A percentile compares a stretch with the other conserved stretches of the same genome.
Conservation (phyloP, 805 yeast species). For the Clavispora fructus region DNA sequence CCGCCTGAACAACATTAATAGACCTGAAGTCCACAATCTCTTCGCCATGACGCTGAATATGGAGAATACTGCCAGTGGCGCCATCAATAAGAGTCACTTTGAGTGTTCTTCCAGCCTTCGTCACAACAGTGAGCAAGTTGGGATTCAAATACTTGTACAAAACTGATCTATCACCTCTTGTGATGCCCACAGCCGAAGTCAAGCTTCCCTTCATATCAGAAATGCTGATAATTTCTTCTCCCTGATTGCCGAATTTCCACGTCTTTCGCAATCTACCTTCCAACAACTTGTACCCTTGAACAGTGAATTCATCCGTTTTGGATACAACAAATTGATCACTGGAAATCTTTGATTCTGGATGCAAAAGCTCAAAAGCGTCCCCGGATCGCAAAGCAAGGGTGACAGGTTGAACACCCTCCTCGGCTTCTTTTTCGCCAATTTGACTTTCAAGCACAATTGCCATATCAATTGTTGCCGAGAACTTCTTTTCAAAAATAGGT, state of each 20-base stretch:
- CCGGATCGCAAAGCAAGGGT: constrained; percentile 9
- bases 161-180: constrained; percentile 65
- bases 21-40: constrained; percentile 35
- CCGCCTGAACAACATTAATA: constrained; percentile 61
- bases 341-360: background rate
- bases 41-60: constrained; percentile 33
- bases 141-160: constrained; percentile 82
- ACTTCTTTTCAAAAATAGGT: background rate
- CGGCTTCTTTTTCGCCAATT: constrained; percentile 1
- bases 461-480: constrained; percentile 3
- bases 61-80: constrained; percentile 60
- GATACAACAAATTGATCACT: constrained; percentile 13
- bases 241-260: constrained; percentile 23
- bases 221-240: constrained; percentile 16
- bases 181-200: constrained; percentile 56
- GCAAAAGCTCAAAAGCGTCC: constrained; percentile 1
- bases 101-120: constrained; percentile 23
- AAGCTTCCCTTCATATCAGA: constrained; percentile 18
- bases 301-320: constrained; percentile 3
- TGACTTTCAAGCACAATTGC: background rate
- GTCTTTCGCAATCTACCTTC: constrained; percentile 15
- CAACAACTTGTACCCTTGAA: constrained; percentile 20
- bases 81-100: constrained; percentile 57
- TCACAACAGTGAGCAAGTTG: constrained; percentile 50
- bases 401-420: background rate